Evolutionary conservation across 2,329 filamentous ascomycete genomes (phyloP).

Genomic region (Exophiala oligosperma): DNA sequence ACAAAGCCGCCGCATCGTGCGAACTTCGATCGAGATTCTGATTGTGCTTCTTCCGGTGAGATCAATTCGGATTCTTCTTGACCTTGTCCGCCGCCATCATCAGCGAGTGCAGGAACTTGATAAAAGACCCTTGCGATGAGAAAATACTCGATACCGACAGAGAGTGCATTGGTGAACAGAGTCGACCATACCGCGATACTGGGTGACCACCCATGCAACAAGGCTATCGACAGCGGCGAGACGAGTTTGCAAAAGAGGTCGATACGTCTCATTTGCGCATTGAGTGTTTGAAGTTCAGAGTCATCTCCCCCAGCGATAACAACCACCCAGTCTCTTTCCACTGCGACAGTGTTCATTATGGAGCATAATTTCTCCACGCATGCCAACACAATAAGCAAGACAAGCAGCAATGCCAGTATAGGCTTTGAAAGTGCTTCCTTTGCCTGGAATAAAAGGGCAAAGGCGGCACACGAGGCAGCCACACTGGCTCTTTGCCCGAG

Average conservation of each 20-base stretch:
- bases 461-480: conserved; percentile 15
- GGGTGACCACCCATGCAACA: conserved; percentile 47
- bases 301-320: conserved; percentile 11
- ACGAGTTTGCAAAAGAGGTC: conserved; percentile 59
- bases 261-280: conserved; percentile 58
- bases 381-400: conserved; percentile 54
- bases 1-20: background rate
- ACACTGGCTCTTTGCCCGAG: conserved; percentile 29
- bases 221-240: conserved; percentile 53
- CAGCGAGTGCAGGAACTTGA: conserved; percentile 4
- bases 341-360: conserved; percentile 64
- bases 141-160: conserved; percentile 41
- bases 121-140: conserved; percentile 39
- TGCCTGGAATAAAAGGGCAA: conserved; percentile 5
- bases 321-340: conserved; percentile 68
- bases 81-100: background rate
- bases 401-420: conserved; percentile 11
- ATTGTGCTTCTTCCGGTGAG: background rate
- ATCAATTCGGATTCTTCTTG: background rate
- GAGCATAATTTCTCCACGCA: conserved; percentile 69
- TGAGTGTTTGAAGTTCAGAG: conserved; percentile 41
- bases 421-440: background rate
- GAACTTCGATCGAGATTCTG: conserved; percentile 29
- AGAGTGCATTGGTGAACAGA: conserved; percentile 45
- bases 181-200: conserved; percentile 49